These are phyloP conservation scores for Kwoniella bestiolae DNA, from an alignment of 768 basidiomycete genomes.

Conservation along the genomic window DNA sequence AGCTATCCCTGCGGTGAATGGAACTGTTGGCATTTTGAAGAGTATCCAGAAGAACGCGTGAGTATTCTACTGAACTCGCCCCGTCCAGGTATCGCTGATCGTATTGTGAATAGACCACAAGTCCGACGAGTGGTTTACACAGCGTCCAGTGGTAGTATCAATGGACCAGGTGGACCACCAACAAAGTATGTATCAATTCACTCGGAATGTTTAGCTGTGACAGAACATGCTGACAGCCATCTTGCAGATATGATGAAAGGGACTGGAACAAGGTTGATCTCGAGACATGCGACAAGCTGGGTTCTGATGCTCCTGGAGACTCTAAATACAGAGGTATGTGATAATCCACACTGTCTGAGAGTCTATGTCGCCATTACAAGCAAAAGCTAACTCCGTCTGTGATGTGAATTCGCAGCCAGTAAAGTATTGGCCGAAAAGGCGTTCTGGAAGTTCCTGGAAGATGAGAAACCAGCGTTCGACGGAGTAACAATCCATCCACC, in stretches of 20 bases:
- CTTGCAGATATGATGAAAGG: conserved; percentile 38
- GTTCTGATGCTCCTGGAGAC: conserved; percentile 18
- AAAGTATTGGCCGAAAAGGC: conserved; percentile 52
- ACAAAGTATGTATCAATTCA: too few relatives aligned
- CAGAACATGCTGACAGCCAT: neutral
- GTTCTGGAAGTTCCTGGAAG: conserved; percentile 47
- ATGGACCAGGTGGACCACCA: neutral
- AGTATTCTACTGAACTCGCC: conserved; percentile 4
- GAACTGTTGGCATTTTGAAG: conserved; percentile 68
- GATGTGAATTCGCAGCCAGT: conserved; percentile 24
- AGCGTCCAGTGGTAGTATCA: neutral
- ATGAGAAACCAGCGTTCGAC: conserved; percentile 50
- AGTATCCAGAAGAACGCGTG: conserved; percentile 64
- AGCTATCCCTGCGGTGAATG: conserved; percentile 73
- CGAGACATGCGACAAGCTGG: conserved; percentile 20
- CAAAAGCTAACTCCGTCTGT: neutral
- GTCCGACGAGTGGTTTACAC: conserved; percentile 64
- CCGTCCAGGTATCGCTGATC: conserved; percentile 62
- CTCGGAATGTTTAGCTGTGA: too few relatives aligned
- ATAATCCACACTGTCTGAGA: too few relatives aligned
- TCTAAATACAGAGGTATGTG: conserved; percentile 41
- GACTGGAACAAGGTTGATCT: conserved; percentile 36
- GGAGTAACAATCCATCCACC: conserved; percentile 52
- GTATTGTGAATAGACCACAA: too few relatives aligned
- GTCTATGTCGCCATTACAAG: neutral